Evolutionary conservation across 2,329 filamentous ascomycete species (phyloP), one percentile per base, ranked within the genome.

Genomic region (Elsinoe necatrix): DNA sequence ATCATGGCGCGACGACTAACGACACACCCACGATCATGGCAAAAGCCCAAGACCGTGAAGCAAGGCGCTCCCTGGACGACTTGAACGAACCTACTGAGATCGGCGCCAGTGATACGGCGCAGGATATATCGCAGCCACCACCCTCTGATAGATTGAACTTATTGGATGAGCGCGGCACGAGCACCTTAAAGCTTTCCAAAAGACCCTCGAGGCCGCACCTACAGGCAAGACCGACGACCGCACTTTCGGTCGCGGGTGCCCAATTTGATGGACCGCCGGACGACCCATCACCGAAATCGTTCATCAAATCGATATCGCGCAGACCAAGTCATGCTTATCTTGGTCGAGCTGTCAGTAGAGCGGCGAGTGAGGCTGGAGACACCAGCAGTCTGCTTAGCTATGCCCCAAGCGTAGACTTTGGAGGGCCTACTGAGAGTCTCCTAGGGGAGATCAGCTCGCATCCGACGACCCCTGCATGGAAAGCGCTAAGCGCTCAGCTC

Each of bases 391-490:
- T 88, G 57, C 77, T 77, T 69, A 89, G 85, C 72, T 80, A 81
- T 65, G 79, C 81, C 29, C 83, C 84, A 0, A 85, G 79, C 4
- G 73, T 77, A 71, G 83, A 78, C 37, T 80, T 77, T 16, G 78
- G 77, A 0, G 83, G 83, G 2, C 90, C 96, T 62, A 80, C 88
- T 23, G 90, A 90, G 59, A 95, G 91, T 66, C 76, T 96, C 18
- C 80, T 95, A 45, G 83, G 83, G 8, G 87, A 89, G 41, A 83
- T 87, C 21, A 71, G 85, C 34, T 80, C 69, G n/a, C 66, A 81
- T 62, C 78, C 78, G 58, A 81, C 80, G 63, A 88, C 81, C 65
- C 78, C 82, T 16, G 84, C 86, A 3, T 88, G 87, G 81, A 80
- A 79, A 61, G 72, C 86, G 51, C 73, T 90, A 23, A 80, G 80